phyloP scores from a whole-genome alignment of 2,329 filamentous ascomycete species.

The Colletotrichum sp. region DNA sequence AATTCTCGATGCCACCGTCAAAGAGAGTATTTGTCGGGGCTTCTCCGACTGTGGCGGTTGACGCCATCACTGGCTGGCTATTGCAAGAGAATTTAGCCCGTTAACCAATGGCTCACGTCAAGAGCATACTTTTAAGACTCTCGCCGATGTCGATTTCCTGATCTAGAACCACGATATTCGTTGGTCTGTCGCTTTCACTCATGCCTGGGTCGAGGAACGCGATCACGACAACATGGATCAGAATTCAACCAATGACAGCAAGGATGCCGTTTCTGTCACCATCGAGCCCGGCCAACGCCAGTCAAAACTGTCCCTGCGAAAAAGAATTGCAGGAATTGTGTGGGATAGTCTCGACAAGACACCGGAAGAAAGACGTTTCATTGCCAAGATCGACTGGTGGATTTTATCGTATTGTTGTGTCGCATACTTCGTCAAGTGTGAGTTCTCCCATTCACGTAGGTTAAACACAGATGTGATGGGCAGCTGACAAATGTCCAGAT shows the following conservation, averaged over 20 bases:
- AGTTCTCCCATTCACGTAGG: not conserved
- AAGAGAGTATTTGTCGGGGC: not conserved
- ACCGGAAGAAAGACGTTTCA: conserved; percentile 34
- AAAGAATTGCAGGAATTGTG: conserved; percentile 27
- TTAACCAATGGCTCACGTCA: not conserved
- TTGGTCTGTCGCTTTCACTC: not conserved
- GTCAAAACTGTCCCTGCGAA: not conserved
- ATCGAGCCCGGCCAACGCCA: not conserved
- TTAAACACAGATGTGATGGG: not conserved
- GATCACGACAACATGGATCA: not conserved
- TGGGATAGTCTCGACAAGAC: conserved; percentile 39
- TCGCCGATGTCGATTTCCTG: not conserved
- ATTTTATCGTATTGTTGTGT: conserved; percentile 40
- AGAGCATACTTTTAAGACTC: not conserved
- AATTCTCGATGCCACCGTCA: not conserved
- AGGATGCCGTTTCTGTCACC: not conserved
- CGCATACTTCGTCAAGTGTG: conserved; percentile 42
- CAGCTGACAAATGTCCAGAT: not conserved
- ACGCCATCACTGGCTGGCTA: not conserved
- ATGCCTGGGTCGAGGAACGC: not conserved
- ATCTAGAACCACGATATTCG: not conserved
- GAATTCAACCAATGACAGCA: not conserved
- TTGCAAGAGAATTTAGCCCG: not conserved
- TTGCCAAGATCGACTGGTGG: conserved; percentile 38
- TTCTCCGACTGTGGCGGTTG: not conserved